Base-by-base conservation (phyloP, 2,329 filamentous ascomycete species). In the Aspergillus jensenii region DNA sequence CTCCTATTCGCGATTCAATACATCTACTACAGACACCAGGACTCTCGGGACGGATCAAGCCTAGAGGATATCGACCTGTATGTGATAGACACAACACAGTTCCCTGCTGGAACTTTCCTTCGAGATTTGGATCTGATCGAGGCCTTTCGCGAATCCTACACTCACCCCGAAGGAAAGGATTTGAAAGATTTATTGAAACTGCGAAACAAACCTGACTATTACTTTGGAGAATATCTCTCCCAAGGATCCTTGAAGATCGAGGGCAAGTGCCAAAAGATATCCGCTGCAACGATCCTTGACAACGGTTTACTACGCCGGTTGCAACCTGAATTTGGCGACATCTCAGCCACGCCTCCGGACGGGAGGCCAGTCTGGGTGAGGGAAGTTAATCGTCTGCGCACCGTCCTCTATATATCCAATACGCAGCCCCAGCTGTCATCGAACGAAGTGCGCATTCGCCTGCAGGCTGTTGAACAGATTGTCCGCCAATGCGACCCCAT, bases 11-110 rank as follows among this genome's bases (percentile, higher is more conserved):
- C 59, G 5, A 47, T 64, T 31, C 55, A 60, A 43, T 65, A 61
- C 53, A 65, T 65, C 50, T 65, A 63, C 45, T 64, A 64, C 39
- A 53, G 62, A 41, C 54, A 60, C 35, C 11, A 49, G 6, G 15
- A 9, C 31, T 2, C 14, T 7, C 14, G 6, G 1, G 47, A 49
- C 19, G 1, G 12, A n/a, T 37, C 47, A 1, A 12, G 14, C 17
- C 15, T 49, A 4, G 14, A 37, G 5, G 0, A 25, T 37, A 49
- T 49, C 31, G 15, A 37, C 17, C 17, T 49, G 4, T 49, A 39
- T 2, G 19, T 49, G 8, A 15, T 49, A 6, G 47, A 49, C 19
- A 49, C 47, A 3, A n/a, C 31, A 2, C n/a, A 3, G 1, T 49
- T 39, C 19, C 47, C 33, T 4, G 2, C 5, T 5, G 31, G 47